phyloP scores from a whole-genome alignment of 164 flowering plant species.

The Pachysandra terminalis region DNA sequence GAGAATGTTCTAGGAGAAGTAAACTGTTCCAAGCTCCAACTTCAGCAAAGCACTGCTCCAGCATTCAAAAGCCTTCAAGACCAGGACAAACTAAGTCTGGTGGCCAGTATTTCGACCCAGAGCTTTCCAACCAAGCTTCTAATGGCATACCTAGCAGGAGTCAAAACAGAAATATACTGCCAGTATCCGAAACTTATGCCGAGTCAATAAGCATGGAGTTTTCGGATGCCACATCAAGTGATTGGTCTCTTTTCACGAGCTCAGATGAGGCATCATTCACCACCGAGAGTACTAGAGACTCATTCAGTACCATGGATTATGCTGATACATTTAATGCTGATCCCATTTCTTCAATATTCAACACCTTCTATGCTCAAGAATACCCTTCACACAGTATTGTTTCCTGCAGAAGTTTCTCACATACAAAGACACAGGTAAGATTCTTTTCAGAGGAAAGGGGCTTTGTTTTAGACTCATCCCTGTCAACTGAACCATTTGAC shows the following conservation, averaged over 20 bases:
- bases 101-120: conserved; percentile 13
- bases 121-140: conserved; percentile 11
- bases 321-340: conserved; percentile 41
- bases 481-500: conserved; percentile 23
- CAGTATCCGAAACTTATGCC: conserved; percentile 23
- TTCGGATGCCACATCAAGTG: conserved; percentile 75
- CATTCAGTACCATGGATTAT: conserved; percentile 66
- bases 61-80: conserved; percentile 31
- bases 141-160: conserved; percentile 19
- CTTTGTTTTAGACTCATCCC: conserved; percentile 35
- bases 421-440: conserved; percentile 36
- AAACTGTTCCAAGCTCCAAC: conserved; percentile 22
- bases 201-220: conserved; percentile 36
- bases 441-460: conserved; percentile 41
- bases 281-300: conserved; percentile 83
- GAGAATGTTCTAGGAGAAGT: conserved; percentile 28
- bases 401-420: conserved; percentile 44
- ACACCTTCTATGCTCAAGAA: conserved; percentile 34
- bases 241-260: conserved; percentile 84
- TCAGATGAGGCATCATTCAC: conserved; percentile 88
- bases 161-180: conserved; percentile 18
- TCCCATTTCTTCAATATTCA: conserved; percentile 53
- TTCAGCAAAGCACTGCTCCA: conserved; percentile 24
- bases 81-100: conserved; percentile 21
- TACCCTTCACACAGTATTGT: conserved; percentile 32